Conservation (phyloP, 2,329 filamentous ascomycete species). For the Penicillium nordicum region DNA sequence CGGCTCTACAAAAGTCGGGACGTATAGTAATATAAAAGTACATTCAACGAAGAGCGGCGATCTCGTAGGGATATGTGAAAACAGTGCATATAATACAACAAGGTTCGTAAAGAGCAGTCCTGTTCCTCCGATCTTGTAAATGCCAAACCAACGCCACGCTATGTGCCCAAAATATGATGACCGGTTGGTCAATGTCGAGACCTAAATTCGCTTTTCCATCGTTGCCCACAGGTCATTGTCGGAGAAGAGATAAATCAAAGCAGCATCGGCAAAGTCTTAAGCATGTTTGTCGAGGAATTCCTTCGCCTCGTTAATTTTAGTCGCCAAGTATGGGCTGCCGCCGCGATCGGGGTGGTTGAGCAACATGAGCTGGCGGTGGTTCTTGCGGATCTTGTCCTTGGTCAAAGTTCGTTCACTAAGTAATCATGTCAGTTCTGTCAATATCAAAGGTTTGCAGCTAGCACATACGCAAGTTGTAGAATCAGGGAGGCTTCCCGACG, state of each 20-base stretch:
- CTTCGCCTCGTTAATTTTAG: constrained; percentile 98
- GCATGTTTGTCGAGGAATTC: constrained; percentile 80
- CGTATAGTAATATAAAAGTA: constrained; percentile 18
- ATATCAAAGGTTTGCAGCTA: background rate
- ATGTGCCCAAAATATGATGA: constrained; percentile 34
- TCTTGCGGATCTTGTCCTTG: constrained; percentile 92
- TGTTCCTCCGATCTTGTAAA: constrained; percentile 24
- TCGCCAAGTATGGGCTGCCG: constrained; percentile 92
- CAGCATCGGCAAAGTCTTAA: constrained; percentile 14
- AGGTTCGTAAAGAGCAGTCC: constrained; percentile 39
- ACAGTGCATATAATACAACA: constrained; percentile 62
- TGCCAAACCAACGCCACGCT: constrained; percentile 40
- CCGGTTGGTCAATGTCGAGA: constrained; percentile 21
- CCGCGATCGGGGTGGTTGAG: constrained; percentile 97
- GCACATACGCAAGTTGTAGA: constrained; percentile 75
- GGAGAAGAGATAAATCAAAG: background rate
- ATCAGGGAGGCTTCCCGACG: constrained; percentile 87
- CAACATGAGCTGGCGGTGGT: constrained; percentile 92
- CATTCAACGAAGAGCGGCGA: constrained; percentile 59
- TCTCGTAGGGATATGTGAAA: constrained; percentile 54
- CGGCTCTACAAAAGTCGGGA: background rate
- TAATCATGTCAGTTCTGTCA: background rate
- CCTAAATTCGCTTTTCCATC: constrained; percentile 8
- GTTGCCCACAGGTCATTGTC: background rate
- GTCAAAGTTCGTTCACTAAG: constrained; percentile 79